A percentile compares a stretch with the other conserved stretches of the same genome.
Evolutionary conservation across 805 yeast genomes (phyloP).

Genomic region (Gaillardinia entomophila): DNA sequence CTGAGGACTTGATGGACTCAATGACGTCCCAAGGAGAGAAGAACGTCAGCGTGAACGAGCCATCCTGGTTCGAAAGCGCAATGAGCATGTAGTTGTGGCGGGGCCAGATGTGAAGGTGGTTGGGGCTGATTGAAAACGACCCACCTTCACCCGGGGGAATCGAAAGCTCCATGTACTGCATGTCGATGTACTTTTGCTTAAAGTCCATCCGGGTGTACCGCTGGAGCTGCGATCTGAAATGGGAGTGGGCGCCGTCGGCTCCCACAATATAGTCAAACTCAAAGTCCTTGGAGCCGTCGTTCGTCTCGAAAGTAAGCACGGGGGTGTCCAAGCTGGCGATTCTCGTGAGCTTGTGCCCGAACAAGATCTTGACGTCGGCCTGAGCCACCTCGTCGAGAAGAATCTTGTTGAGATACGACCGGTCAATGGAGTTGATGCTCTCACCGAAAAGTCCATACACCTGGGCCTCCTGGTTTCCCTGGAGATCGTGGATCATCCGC

Average conservation of each 20-base stretch:
- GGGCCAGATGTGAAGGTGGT: conserved; percentile 93
- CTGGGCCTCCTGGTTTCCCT: conserved; percentile 64
- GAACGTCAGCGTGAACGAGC: conserved; percentile 84
- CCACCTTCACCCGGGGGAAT: conserved; percentile 49
- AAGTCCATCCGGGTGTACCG: conserved; percentile 62
- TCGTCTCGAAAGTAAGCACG: conserved; percentile 16
- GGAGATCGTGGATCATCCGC: conserved; percentile 75
- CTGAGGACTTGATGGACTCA: conserved; percentile 43
- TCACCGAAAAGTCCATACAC: conserved; percentile 78
- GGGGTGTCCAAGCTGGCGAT: conserved; percentile 24
- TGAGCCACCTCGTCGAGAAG: conserved; percentile 57
- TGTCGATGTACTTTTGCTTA: conserved; percentile 73
- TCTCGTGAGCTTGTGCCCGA: conserved; percentile 50
- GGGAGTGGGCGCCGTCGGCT: conserved; percentile 81
- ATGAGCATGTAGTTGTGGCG: conserved; percentile 80
- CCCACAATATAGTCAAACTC: conserved; percentile 65
- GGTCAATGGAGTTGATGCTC: conserved; percentile 77
- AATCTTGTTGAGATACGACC: conserved; percentile 60
- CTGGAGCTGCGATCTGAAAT: conserved; percentile 64
- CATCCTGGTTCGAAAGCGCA: conserved; percentile 80
- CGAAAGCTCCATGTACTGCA: conserved; percentile 74
- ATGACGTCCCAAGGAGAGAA: conserved; percentile 75
- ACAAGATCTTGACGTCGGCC: conserved; percentile 39
- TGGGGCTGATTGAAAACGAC: conserved; percentile 53
- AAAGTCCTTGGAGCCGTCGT: conserved; percentile 11